Evolutionary conservation across 768 basidiomycete species (phyloP).

Genomic region (Trametes villosa): DNA sequence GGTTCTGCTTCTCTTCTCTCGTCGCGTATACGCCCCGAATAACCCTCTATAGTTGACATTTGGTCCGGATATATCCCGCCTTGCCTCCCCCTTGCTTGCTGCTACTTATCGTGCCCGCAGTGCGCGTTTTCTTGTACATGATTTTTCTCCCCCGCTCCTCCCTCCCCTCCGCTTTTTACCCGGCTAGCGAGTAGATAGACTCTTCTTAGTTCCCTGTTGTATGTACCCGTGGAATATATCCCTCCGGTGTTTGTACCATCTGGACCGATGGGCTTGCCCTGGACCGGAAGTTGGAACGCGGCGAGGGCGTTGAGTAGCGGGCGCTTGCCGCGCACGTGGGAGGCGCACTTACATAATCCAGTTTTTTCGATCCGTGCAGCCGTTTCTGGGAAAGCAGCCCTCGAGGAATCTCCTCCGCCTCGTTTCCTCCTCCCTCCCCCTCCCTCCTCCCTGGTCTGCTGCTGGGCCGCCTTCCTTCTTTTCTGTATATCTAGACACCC

Average conservation of each 20-base stretch:
- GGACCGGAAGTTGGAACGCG: no score
- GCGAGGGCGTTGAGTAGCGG: background rate
- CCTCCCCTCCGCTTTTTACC: background rate
- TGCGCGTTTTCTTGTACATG: slow-evolving; percentile 1
- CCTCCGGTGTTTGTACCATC: slow-evolving; percentile 1
- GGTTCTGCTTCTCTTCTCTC: background rate
- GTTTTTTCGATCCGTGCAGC: slow-evolving; percentile 19
- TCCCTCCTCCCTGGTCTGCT: background rate
- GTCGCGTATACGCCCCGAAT: background rate
- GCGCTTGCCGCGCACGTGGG: background rate
- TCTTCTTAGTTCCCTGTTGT: slow-evolving; percentile 5
- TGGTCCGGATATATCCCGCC: slow-evolving; percentile 8
- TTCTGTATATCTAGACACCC: background rate
- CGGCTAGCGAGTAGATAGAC: slow-evolving; percentile 1
- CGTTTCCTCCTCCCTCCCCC: background rate
- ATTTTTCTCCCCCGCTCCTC: background rate
- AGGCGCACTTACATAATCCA: slow-evolving; percentile 20
- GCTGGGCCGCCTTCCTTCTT: background rate
- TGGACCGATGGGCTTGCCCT: no score
- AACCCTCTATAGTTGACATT: background rate
- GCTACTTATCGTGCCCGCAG: slow-evolving; percentile 4
- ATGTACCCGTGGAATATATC: slow-evolving; percentile 21
- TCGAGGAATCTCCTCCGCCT: background rate
- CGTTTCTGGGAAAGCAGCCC: background rate
- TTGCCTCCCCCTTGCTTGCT: background rate